These are phyloP conservation scores for Trichophyton benhamiae DNA, from an alignment of 2,329 filamentous ascomycete species.

Conservation along the genomic window DNA sequence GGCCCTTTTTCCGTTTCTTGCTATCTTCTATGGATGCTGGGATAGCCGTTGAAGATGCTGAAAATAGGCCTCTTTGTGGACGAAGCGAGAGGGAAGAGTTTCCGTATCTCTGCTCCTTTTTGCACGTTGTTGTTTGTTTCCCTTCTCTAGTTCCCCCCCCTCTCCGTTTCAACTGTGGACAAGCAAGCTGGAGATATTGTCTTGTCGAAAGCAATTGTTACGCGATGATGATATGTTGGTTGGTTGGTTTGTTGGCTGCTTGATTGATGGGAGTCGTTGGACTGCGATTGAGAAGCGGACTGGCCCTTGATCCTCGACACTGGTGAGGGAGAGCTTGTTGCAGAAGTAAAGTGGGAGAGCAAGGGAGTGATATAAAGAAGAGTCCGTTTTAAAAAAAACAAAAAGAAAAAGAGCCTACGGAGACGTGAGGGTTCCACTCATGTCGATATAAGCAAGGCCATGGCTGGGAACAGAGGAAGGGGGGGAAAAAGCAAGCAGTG, in stretches of 20 bases:
- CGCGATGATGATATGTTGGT: not conserved
- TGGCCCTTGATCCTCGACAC: not conserved
- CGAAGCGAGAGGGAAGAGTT: not conserved
- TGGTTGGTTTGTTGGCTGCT: too few species aligned
- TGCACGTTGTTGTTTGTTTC: not conserved
- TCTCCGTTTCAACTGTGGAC: not conserved
- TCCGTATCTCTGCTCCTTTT: not conserved
- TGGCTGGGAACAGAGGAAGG: not conserved
- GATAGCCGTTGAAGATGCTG: not conserved
- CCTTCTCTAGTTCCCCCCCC: too few species aligned
- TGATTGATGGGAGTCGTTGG: not conserved
- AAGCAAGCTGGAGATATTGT: not conserved
- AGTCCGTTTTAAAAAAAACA: not conserved
- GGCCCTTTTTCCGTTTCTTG: not conserved
- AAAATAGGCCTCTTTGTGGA: not conserved
- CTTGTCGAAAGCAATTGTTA: not conserved
- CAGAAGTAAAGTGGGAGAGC: not conserved
- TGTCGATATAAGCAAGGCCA: not conserved
- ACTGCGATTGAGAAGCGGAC: not conserved
- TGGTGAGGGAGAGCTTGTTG: not conserved
- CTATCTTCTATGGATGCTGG: not conserved
- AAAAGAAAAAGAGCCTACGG: not conserved
- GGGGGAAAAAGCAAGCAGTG: too few species aligned
- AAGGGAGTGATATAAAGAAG: not conserved
- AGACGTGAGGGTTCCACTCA: not conserved